Percentiles rank a stretch among this genome's conserved stretches.
Conservation (phyloP, 1,284 basidiomycete genomes). For the Ustilago tritici region DNA sequence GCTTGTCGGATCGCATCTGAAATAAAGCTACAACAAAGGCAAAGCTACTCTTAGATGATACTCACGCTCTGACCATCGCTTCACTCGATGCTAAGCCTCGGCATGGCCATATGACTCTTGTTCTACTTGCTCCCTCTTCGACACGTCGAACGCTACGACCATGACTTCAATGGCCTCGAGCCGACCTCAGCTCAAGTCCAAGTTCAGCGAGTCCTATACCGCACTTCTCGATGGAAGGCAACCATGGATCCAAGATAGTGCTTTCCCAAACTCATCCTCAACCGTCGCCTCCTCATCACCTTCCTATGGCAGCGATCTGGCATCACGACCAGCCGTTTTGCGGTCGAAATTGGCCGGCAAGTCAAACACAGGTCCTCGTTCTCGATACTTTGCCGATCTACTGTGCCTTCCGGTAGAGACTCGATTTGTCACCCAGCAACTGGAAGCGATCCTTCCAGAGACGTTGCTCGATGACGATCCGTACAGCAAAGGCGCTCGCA, state of each 20-base stretch:
- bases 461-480: conserved; percentile 57
- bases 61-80: not conserved
- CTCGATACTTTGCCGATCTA: conserved; percentile 61
- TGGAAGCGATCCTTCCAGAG: conserved; percentile 43
- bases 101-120: not conserved
- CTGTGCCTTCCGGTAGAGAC: conserved; percentile 62
- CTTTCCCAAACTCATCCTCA: conserved; percentile 10
- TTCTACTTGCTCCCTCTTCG: not conserved
- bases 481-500: conserved; percentile 42
- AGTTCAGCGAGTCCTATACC: conserved; percentile 58
- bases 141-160: not conserved
- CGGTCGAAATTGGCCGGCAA: conserved; percentile 56
- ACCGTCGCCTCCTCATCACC: not conserved
- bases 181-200: conserved; percentile 51
- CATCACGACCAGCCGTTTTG: conserved; percentile 17
- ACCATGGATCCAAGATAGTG: conserved; percentile 45
- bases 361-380: conserved; percentile 59
- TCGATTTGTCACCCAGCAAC: conserved; percentile 43
- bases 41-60: not conserved
- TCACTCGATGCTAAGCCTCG: not conserved
- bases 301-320: conserved; percentile 18
- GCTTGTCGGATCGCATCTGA: conserved; percentile 24
- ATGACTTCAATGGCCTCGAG: conserved; percentile 32
- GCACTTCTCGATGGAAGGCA: conserved; percentile 58
- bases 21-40: not conserved